Percentiles rank a stretch among this genome's conserved stretches.
Evolutionary conservation across 2,329 filamentous ascomycete genomes (phyloP).

Genomic region (Pseudopithomyces maydicus): DNA sequence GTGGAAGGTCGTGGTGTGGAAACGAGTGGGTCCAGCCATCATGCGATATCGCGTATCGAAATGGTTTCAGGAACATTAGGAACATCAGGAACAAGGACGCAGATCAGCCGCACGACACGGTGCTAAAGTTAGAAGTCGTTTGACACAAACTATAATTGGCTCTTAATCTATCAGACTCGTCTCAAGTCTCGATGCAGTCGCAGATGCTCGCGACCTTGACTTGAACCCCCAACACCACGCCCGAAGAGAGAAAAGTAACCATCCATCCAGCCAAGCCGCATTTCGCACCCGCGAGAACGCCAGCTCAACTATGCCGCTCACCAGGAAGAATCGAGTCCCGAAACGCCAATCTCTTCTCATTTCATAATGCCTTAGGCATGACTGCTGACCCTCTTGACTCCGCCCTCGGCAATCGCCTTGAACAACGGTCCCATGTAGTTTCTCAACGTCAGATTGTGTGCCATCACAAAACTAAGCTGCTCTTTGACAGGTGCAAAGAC

Average conservation of each 20-base stretch:
- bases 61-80: neutral
- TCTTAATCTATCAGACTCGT: constrained; percentile 1
- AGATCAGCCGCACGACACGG: neutral
- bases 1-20: neutral
- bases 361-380: neutral
- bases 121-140: neutral
- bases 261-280: neutral
- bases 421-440: constrained; percentile 45
- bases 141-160: neutral
- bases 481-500: constrained; percentile 70
- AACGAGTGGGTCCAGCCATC: neutral
- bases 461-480: constrained; percentile 70
- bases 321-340: neutral
- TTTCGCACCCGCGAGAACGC: constrained; percentile 2
- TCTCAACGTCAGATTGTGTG: constrained; percentile 62
- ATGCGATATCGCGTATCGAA: neutral
- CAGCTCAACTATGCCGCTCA: constrained; percentile 1
- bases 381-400: constrained; percentile 8
- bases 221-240: neutral
- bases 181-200: neutral
- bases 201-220: neutral
- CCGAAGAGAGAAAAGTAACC: neutral
- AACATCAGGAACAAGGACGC: too few relatives aligned
- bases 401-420: constrained; percentile 43
- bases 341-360: neutral